Evolutionary conservation across 2,329 filamentous ascomycete genomes (phyloP).

Genomic region (Colletotrichum gigasporum): DNA sequence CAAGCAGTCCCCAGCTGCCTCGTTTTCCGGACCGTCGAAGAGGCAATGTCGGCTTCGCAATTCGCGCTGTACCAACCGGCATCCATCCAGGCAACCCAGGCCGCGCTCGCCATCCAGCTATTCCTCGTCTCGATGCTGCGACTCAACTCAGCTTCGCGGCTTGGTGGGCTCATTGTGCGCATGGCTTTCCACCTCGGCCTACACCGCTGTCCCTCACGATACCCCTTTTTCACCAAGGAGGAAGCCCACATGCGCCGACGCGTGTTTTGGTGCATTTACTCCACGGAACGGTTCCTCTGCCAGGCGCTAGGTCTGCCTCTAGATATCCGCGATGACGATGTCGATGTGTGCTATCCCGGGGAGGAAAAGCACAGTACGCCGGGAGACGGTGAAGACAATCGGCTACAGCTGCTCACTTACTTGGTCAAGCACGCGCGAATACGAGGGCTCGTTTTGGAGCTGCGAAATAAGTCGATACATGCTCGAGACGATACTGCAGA

Average conservation of each 20-base stretch:
- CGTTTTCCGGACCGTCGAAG: conserved; percentile 58
- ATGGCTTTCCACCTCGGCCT: conserved; percentile 66
- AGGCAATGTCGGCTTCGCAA: conserved; percentile 59
- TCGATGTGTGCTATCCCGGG: conserved; percentile 65
- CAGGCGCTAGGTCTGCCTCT: conserved; percentile 65
- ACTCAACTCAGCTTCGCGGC: conserved; percentile 64
- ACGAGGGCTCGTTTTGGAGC: conserved; percentile 59
- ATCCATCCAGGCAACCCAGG: conserved; percentile 57
- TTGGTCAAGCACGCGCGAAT: conserved; percentile 59
- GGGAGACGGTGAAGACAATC: conserved; percentile 34
- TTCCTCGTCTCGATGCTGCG: conserved; percentile 66
- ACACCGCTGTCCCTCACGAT: conserved; percentile 65
- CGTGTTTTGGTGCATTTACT: conserved; percentile 67
- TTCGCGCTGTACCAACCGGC: conserved; percentile 56
- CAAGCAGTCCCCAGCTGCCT: conserved; percentile 50
- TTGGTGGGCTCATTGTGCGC: conserved; percentile 63
- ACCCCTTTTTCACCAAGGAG: conserved; percentile 55
- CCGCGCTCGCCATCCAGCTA: conserved; percentile 61
- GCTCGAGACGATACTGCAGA: conserved; percentile 53
- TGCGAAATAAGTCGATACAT: conserved; percentile 61
- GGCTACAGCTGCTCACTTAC: conserved; percentile 48
- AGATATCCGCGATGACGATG: conserved; percentile 64
- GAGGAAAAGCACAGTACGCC: conserved; percentile 52
- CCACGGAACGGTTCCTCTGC: conserved; percentile 62
- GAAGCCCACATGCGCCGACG: conserved; percentile 60